phyloP scores from a whole-genome alignment of 805 yeast species.

The Kazachstania psychrophila region DNA sequence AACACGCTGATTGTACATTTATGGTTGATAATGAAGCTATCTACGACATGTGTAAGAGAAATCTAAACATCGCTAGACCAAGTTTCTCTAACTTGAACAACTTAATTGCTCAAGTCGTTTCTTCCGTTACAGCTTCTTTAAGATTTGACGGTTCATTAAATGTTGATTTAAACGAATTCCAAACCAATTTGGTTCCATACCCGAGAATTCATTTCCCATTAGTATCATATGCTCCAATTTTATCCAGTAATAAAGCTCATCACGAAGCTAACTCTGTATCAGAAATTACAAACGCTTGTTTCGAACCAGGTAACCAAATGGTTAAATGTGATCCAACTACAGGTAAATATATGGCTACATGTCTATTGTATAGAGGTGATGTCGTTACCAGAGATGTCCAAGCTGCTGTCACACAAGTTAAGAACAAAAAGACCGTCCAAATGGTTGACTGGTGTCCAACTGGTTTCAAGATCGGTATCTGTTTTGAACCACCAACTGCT shows the following conservation, averaged over 20 bases:
- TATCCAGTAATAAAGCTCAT: constrained; percentile 80
- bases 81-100: constrained; percentile 77
- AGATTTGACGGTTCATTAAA: constrained; percentile 96
- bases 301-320: constrained; percentile 98
- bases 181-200: constrained; percentile 96
- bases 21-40: constrained; percentile 99
- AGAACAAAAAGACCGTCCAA: constrained; percentile 92
- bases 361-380: constrained; percentile 96
- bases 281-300: constrained; percentile 95
- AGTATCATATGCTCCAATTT: constrained; percentile 95
- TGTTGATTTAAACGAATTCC: constrained; percentile 97
- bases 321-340: constrained; percentile 96
- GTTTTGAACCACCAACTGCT: constrained; percentile 95
- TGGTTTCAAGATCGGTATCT: constrained; percentile 98
- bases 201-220: constrained; percentile 99
- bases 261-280: constrained; percentile 94
- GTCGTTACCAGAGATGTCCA: constrained; percentile 97
- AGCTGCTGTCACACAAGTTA: constrained; percentile 87
- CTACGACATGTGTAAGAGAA: constrained; percentile 95
- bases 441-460: constrained; percentile 99
- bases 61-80: constrained; percentile 90
- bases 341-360: constrained; percentile 98
- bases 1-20: constrained; percentile 97
- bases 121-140: constrained; percentile 94
- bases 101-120: constrained; percentile 94